Percentiles rank a stretch among this genome's conserved stretches.
Evolutionary conservation across 257 asterid species (phyloP).

Genomic region (Jaltomata sinuosa): DNA sequence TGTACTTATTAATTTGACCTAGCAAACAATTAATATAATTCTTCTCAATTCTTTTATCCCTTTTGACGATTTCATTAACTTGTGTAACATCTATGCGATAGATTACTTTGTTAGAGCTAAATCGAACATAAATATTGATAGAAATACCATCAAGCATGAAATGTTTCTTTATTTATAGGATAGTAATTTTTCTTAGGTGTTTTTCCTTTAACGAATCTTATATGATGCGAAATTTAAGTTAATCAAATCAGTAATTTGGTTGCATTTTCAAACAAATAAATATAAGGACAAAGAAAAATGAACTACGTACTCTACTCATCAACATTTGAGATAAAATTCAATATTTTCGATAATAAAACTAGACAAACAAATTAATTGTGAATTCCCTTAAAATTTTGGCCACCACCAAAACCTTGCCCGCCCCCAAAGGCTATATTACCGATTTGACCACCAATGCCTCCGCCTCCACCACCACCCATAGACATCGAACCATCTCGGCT

Average conservation of each 20-base stretch:
- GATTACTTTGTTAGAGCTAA: neutral
- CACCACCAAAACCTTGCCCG: neutral
- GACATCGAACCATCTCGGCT: neutral
- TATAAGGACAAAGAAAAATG: neutral
- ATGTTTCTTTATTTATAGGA: neutral
- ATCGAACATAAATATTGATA: neutral
- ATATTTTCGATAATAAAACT: neutral
- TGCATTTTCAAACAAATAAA: neutral
- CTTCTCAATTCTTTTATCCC: neutral
- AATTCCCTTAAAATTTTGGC: neutral
- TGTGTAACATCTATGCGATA: neutral
- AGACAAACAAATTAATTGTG: neutral
- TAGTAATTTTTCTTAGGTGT: neutral
- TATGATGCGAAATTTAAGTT: neutral
- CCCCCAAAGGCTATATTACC: neutral
- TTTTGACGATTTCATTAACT: neutral
- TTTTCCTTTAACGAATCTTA: too few species aligned
- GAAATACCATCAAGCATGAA: neutral
- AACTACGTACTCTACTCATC: neutral
- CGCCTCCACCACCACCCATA: neutral
- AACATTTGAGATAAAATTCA: neutral
- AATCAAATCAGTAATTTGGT: neutral
- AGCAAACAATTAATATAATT: too few species aligned
- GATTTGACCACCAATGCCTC: neutral
- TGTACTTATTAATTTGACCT: too few species aligned